Conservation (phyloP, 176 grass and related monocot species). For the Bothriochloa decipiens region DNA sequence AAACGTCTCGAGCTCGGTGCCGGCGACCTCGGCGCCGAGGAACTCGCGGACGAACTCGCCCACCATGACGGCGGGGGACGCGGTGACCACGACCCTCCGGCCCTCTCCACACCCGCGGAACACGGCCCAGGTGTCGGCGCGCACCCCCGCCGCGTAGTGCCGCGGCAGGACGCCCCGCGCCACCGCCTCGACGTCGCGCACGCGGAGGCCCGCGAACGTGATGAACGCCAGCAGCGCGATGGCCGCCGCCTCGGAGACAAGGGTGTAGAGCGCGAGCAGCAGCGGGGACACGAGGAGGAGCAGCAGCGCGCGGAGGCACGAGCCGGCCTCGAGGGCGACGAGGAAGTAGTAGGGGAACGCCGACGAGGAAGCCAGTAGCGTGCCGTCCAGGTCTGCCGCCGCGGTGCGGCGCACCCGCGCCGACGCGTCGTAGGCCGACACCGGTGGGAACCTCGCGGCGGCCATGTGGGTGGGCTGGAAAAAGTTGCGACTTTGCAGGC, state of each 20-base stretch:
- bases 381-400: constrained; percentile 82
- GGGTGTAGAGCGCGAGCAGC: constrained; percentile 63
- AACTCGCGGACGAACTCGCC: constrained; percentile 65
- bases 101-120: constrained; percentile 61
- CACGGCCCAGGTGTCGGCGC: constrained; percentile 76
- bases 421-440: constrained; percentile 41
- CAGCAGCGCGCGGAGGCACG: constrained; percentile 52
- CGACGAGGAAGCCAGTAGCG: constrained; percentile 68
- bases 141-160: constrained; percentile 78
- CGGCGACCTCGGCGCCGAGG: constrained; percentile 69
- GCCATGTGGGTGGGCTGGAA: neutral
- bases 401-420: constrained; percentile 4
- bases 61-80: constrained; percentile 73
- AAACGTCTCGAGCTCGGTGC: constrained; percentile 69
- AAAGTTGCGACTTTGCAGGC: neutral
- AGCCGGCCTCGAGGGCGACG: constrained; percentile 72
- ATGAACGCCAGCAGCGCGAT: constrained; percentile 78
- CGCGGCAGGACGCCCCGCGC: constrained; percentile 70
- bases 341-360: constrained; percentile 98
- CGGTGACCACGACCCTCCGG: constrained; percentile 68
- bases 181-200: constrained; percentile 61
- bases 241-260: constrained; percentile 72
- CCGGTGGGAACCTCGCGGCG: constrained; percentile 49
- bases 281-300: constrained; percentile 64
- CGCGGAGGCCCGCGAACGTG: constrained; percentile 62